Evolutionary conservation across 1,284 basidiomycete species (phyloP).

Genomic region (Ceratobasidium theobromae): DNA sequence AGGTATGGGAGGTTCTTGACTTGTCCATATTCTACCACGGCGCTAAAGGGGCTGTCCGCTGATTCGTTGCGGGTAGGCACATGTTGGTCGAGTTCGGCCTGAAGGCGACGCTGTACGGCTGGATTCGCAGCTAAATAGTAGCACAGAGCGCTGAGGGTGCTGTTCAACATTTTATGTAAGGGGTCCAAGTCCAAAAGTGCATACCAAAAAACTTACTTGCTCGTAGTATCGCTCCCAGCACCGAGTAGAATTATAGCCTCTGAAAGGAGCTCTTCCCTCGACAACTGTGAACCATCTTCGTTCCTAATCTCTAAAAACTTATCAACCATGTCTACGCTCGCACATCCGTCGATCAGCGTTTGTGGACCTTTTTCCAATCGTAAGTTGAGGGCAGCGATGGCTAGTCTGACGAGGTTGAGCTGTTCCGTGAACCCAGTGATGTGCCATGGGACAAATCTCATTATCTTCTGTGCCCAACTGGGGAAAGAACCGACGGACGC

Average conservation of each 20-base stretch:
- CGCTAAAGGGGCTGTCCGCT: not conserved
- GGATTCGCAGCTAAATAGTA: not conserved
- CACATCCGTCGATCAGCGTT: conserved; percentile 38
- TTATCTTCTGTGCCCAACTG: conserved; percentile 46
- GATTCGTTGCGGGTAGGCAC: not conserved
- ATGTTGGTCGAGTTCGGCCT: not conserved
- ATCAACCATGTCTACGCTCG: conserved; percentile 62
- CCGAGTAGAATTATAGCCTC: conserved; percentile 84
- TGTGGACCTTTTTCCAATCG: conserved; percentile 69
- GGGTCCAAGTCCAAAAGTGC: not conserved
- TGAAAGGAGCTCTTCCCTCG: conserved; percentile 76
- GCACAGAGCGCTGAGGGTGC: not conserved
- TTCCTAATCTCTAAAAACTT: conserved; percentile 77
- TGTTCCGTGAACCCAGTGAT: not conserved
- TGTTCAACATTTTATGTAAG: not conserved
- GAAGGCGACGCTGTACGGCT: not conserved
- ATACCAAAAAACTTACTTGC: conserved; percentile 56
- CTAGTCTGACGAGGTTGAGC: conserved; percentile 64
- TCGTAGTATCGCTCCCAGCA: conserved; percentile 80
- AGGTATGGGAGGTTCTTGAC: conserved; percentile 38
- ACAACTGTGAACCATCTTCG: conserved; percentile 75
- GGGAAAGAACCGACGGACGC: conserved; percentile 82
- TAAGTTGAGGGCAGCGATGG: conserved; percentile 75
- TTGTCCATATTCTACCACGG: no score
- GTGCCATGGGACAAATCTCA: not conserved